Evolutionary conservation across 768 basidiomycete genomes (phyloP), one percentile per base, ranked within the genome.

Genomic region (Tephrocybe sp.): DNA sequence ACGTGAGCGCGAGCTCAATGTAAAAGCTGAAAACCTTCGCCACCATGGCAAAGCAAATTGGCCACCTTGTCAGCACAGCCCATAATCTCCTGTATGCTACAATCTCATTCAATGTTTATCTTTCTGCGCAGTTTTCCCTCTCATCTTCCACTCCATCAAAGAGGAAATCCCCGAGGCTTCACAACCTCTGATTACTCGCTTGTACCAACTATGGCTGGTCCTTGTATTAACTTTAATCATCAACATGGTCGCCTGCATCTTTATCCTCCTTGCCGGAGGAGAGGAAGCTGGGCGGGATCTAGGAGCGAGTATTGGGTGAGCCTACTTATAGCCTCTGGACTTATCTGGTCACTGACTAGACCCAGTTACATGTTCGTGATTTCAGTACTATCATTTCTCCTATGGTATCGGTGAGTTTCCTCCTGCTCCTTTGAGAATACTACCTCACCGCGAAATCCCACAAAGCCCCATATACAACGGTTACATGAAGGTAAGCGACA

Each of bases 191-290:
- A 87, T 98, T 58, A 88, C 86, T 42, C 84, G 92, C 32, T 71
- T 99, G 54, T 98, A 90, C 66, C 86, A 92, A 63, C 80, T 98
- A 61, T 99, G 97, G 97, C 85, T 98, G 38, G 84, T 93, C 56
- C 87, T 99, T 20, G 62, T 85, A 20, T 80, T 71, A 33, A 94
- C 93, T 6, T 75, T 98, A 45, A 68, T 95, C 63, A 56, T 98
- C 64, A 99, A 99, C 74, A 79, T 97, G 74, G 76, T 98, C 46
- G 89, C 90, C 23, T 95, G 90, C 67, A 86, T 98, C 63, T 80
- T 90, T 62, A 75, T 98, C 57, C 81, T 98, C 58, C 73, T 90
- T 41, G 77, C 86, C 5, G 94, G 94, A 50, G 79, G 83, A 42
- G 68, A 73, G 37, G 86, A 90, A 59, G 90, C 87, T 45, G 88